Evolutionary conservation across 2,329 filamentous ascomycete genomes (phyloP), one percentile per base, ranked within the genome.

Genomic region (Curvularia sp.): DNA sequence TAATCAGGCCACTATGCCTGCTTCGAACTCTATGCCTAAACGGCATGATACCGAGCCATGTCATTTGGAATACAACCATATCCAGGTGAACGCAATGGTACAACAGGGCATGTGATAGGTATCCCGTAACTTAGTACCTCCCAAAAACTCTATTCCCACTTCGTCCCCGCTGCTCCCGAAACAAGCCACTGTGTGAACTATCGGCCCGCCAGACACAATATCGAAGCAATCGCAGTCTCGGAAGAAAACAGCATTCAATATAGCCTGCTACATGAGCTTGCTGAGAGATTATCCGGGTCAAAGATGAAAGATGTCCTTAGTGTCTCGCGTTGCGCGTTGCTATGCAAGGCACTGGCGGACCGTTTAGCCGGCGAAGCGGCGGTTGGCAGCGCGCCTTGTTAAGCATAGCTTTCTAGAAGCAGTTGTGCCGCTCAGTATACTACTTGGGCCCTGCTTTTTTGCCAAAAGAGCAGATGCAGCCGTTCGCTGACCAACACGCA

Each of bases 341-440:
- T 53, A 42, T 49, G 53, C 38, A 61, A 61, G 58, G 67, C 66
- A 53, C 57, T 59, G 38, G 35, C 71, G 71, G 71, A 65, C 71
- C 71, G 71, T 48, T 51, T 53, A 69, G 58, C 71, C 71, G 71
- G 58, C 41, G 56, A 31, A 46, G 49, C 35, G 35, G 15, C 8
- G 5, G 35, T 38, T 38, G 35, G 35, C 35, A n/a, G 35, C 35
- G n/a, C 35, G 35, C n/a, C 15, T 38, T 15, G 35, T 35, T 35
- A 35, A 35, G 13, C 13, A 15, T 35, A 35, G 33, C 15, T 8
- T 38, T 38, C 5, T 38, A n/a, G 4, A 38, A 38, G 35, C 35
- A 18, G 33, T 35, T 4, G 33, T 38, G 35, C 35, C 15, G 35
- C 35, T 38, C 15, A 18, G 13, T 18, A 38, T 38, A 38, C 33